phyloP scores from a whole-genome alignment of 176 grass and related monocot genomes.

The Oryza meyeriana region DNA sequence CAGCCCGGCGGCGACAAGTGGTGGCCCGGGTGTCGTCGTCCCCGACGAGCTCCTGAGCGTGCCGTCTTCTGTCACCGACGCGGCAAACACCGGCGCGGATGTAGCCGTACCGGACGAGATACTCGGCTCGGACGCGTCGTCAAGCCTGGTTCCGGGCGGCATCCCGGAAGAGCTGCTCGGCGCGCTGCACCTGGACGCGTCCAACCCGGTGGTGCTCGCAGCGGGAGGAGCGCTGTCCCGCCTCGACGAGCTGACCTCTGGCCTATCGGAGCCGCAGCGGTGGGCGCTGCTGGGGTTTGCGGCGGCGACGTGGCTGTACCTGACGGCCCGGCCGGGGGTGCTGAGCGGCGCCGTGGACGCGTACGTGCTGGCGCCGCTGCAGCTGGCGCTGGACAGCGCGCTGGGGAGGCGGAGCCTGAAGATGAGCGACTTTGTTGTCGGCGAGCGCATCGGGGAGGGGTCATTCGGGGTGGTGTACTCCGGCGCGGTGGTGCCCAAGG shows the following conservation, averaged over 20 bases:
- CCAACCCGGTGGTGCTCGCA: conserved; percentile 28
- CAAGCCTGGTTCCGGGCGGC: neutral
- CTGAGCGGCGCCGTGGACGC: conserved; percentile 72
- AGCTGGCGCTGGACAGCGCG: conserved; percentile 62
- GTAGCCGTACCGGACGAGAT: neutral
- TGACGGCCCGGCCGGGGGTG: conserved; percentile 86
- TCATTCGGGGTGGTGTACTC: conserved; percentile 82
- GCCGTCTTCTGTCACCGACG: neutral
- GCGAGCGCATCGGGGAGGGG: conserved; percentile 80
- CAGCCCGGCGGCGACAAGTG: neutral
- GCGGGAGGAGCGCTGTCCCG: conserved; percentile 25
- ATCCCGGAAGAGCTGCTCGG: conserved; percentile 18
- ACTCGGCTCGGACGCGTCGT: neutral
- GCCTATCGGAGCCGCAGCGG: conserved; percentile 49
- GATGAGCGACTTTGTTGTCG: conserved; percentile 85
- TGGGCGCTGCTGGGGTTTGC: conserved; percentile 48
- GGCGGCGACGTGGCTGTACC: conserved; percentile 63
- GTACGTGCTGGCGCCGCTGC: conserved; percentile 83
- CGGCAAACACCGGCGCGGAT: neutral
- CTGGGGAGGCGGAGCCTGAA: conserved; percentile 77
- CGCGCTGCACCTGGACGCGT: conserved; percentile 44
- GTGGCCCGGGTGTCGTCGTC: neutral
- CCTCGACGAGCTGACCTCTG: conserved; percentile 39
- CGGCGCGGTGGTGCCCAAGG: conserved; percentile 68
- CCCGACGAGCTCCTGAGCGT: conserved; percentile 6